Conservation (phyloP, 495 filamentous ascomycete species). For the Choiromyces venosus region DNA sequence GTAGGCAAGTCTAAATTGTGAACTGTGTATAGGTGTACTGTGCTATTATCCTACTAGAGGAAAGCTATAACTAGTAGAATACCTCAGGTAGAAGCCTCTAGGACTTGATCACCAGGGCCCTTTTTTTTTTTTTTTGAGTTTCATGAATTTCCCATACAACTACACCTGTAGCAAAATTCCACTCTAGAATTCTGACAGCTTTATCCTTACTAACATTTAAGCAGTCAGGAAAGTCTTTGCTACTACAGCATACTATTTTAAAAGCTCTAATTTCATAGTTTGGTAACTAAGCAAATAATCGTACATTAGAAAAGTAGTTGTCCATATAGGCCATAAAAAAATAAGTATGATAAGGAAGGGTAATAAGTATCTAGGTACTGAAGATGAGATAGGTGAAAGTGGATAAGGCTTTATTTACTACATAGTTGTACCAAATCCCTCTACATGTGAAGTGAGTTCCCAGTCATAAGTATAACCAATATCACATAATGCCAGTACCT, state of each 20-base stretch:
- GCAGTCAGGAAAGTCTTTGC: constrained; percentile 4
- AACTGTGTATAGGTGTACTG: constrained; percentile 14
- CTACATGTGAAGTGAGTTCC: not conserved
- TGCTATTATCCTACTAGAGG: constrained; percentile 12
- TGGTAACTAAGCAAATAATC: not conserved
- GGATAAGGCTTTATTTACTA: not conserved
- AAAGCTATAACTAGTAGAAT: not conserved
- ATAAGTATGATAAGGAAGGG: not conserved
- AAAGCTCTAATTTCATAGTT: constrained; percentile 4
- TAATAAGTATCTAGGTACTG: constrained; percentile 8
- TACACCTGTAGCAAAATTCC: not conserved
- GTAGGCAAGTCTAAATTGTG: constrained; percentile 1
- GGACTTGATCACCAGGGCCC: not conserved
- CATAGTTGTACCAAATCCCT: not conserved
- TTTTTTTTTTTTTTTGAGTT: not conserved
- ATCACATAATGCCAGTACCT: constrained; percentile 11
- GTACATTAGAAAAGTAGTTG: constrained; percentile 16
- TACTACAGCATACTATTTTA: constrained; percentile 8
- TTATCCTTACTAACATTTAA: constrained; percentile 10
- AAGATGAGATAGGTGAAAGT: not conserved
- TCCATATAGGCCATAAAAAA: constrained; percentile 4
- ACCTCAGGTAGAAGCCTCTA: not conserved
- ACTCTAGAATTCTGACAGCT: not conserved
- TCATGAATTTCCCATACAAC: not conserved
- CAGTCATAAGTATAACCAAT: not conserved